phyloP scores from a whole-genome alignment of 305 asterid genomes.

The Solanum chacoense region DNA sequence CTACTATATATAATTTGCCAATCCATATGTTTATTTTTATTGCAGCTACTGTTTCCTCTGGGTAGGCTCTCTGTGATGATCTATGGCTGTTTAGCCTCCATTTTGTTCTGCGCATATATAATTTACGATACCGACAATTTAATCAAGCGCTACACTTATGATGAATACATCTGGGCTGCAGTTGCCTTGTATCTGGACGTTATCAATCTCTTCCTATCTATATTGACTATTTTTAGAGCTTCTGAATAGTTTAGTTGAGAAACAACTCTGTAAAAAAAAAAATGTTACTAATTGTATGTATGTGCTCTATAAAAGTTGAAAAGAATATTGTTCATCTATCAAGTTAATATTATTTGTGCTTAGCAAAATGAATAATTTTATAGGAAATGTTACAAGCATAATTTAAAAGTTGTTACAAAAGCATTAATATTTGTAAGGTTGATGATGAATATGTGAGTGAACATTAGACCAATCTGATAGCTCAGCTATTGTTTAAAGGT shows the following conservation, averaged over 20 bases:
- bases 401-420: neutral
- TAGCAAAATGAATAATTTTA: too few relatives aligned
- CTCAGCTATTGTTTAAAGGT: neutral
- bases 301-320: too few relatives aligned
- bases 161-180: conserved; percentile 89
- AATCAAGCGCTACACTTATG: conserved; percentile 76
- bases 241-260: conserved; percentile 26
- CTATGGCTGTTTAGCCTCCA: conserved; percentile 59
- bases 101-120: conserved; percentile 76
- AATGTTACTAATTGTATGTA: neutral
- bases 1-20: too few relatives aligned
- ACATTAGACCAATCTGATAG: neutral
- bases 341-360: neutral
- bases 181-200: conserved; percentile 68
- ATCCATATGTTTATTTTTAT: neutral
- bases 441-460: neutral
- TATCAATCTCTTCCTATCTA: conserved; percentile 69
- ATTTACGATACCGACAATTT: conserved; percentile 81
- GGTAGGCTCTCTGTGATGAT: conserved; percentile 66
- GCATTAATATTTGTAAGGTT: neutral
- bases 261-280: too few relatives aligned
- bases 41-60: conserved; percentile 68
- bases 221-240: conserved; percentile 45
- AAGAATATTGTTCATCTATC: neutral
- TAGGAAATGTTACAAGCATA: neutral